Evolutionary conservation across 1,139 yeast species (phyloP).

Genomic region (Yamadazyma trypodendri): DNA sequence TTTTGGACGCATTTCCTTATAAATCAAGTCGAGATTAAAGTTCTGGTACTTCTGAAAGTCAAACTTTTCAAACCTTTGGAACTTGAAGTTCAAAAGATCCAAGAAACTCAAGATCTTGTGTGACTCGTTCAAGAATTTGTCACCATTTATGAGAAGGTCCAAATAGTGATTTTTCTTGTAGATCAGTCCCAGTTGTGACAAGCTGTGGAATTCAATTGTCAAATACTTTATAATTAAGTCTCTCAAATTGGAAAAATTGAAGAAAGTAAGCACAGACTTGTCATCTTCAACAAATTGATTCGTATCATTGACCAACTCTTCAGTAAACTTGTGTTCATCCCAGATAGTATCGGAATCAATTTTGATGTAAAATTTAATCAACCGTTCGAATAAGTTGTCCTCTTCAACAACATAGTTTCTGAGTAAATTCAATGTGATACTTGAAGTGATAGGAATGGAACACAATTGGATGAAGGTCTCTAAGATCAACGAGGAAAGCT

Average conservation of each 20-base stretch:
- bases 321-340: constrained; percentile 48
- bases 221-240: constrained; percentile 62
- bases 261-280: constrained; percentile 50
- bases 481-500: constrained; percentile 55
- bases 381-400: constrained; percentile 47
- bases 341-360: constrained; percentile 50
- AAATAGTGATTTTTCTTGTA: constrained; percentile 57
- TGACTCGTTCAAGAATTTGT: constrained; percentile 48
- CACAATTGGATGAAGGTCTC: constrained; percentile 62
- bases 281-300: constrained; percentile 36
- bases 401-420: constrained; percentile 30
- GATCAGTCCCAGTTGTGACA: constrained; percentile 50
- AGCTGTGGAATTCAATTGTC: constrained; percentile 69
- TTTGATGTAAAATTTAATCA: constrained; percentile 56
- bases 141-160: constrained; percentile 49
- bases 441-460: constrained; percentile 54
- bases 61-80: constrained; percentile 36
- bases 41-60: constrained; percentile 39
- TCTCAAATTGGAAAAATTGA: constrained; percentile 63
- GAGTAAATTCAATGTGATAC: constrained; percentile 50
- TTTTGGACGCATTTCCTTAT: constrained; percentile 22
- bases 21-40: constrained; percentile 28
- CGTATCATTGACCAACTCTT: constrained; percentile 25
- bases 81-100: constrained; percentile 63
- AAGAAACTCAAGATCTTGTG: constrained; percentile 67